Evolutionary conservation across 176 grass and related monocot species (phyloP).

Genomic region (Aegilops bicornis): DNA sequence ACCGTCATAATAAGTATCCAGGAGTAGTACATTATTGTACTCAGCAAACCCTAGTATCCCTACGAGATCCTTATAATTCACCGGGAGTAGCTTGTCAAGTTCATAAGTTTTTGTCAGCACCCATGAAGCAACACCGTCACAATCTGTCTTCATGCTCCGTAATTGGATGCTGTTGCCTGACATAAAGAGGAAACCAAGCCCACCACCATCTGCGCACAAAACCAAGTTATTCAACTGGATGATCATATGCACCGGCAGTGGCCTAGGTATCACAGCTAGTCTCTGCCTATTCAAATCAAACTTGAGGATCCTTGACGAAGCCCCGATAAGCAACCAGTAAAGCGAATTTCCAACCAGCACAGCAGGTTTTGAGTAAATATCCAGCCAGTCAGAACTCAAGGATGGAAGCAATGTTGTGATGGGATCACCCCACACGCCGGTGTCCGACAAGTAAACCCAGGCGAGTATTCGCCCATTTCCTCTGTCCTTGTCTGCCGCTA

Average conservation of each 20-base stretch:
- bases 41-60: neutral
- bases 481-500: too few relatives aligned
- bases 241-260: neutral
- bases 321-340: too few relatives aligned
- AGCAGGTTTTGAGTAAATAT: too few relatives aligned
- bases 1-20: neutral
- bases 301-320: too few relatives aligned
- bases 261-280: neutral
- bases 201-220: neutral
- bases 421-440: too few relatives aligned
- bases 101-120: neutral
- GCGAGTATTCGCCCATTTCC: too few relatives aligned
- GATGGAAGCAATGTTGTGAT: too few relatives aligned
- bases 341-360: too few relatives aligned
- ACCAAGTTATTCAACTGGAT: neutral
- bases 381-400: neutral
- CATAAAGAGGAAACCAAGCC: neutral
- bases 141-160: neutral
- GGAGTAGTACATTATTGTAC: neutral
- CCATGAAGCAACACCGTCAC: neutral
- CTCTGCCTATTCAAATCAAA: too few relatives aligned
- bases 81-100: neutral
- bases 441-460: too few relatives aligned
- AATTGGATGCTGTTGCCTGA: neutral
- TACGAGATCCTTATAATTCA: neutral